phyloP scores from a whole-genome alignment of 2,329 filamentous ascomycete species.

The Capronia epimyces region DNA sequence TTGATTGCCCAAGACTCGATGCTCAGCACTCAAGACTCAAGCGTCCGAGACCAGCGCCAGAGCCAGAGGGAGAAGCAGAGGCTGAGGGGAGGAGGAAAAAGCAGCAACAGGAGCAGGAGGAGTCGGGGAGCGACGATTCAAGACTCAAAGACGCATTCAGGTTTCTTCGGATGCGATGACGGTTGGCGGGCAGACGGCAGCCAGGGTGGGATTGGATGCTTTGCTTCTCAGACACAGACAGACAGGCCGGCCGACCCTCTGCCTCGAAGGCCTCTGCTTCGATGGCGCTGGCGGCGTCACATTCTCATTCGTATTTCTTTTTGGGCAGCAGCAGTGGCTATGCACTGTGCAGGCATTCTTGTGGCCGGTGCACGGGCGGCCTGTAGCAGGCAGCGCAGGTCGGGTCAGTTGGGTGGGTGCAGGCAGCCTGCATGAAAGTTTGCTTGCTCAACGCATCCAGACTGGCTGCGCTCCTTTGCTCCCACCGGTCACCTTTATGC shows the following conservation, averaged over 20 bases:
- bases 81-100: slow-evolving; percentile 6
- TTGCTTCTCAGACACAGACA: slow-evolving; percentile 8
- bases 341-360: background rate
- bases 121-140: background rate
- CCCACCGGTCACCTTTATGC: slow-evolving; percentile 20
- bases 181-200: slow-evolving; percentile 14
- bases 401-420: background rate
- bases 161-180: slow-evolving; percentile 1
- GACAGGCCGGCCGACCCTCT: background rate
- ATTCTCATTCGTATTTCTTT: background rate
- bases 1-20: background rate
- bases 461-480: slow-evolving; percentile 19
- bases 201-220: slow-evolving; percentile 22
- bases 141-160: background rate
- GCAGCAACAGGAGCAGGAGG: slow-evolving; percentile 7
- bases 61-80: background rate
- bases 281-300: background rate
- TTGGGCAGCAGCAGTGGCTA: slow-evolving; percentile 15
- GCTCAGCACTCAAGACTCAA: background rate
- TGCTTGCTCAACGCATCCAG: slow-evolving; percentile 12
- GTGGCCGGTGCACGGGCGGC: background rate
- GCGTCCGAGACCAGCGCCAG: background rate
- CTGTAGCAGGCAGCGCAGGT: background rate
- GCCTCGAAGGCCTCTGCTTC: background rate
- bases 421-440: slow-evolving; percentile 12